These are phyloP conservation scores for Dothideomycetidae sp. DNA, from an alignment of 2,329 filamentous ascomycete species.

Conservation along the genomic window DNA sequence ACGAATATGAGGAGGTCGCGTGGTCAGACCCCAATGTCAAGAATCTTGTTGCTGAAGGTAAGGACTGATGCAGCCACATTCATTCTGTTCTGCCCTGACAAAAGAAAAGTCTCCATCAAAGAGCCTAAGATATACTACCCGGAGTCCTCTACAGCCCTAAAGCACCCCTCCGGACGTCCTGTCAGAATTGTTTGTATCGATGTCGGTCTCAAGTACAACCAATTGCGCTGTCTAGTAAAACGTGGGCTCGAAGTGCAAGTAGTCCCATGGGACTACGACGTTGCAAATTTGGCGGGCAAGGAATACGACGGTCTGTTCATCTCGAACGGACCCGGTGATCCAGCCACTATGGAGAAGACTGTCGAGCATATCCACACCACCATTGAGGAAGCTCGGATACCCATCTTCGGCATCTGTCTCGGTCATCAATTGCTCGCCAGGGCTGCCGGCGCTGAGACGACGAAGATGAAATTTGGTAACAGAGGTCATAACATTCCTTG, in stretches of 20 bases:
- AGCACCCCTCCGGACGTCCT: conserved; percentile 75
- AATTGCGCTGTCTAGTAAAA: conserved; percentile 80
- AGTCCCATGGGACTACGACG: conserved; percentile 92
- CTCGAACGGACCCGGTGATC: conserved; percentile 94
- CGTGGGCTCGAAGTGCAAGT: conserved; percentile 89
- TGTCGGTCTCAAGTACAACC: conserved; percentile 97
- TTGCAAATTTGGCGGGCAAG: conserved; percentile 58
- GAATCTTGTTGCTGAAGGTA: conserved; percentile 90
- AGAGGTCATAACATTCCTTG: conserved; percentile 97
- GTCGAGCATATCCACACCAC: conserved; percentile 65
- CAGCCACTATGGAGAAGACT: conserved; percentile 66
- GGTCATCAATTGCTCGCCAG: conserved; percentile 87
- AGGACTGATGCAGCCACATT: conserved; percentile 25
- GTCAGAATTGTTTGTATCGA: conserved; percentile 86
- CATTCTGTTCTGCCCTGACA: conserved; percentile 13
- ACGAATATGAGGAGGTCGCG: conserved; percentile 59
- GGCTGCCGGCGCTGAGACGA: conserved; percentile 69
- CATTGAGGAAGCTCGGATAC: conserved; percentile 64
- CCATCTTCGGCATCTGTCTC: conserved; percentile 91
- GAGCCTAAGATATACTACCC: conserved; percentile 76
- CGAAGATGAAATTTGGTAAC: conserved; percentile 99
- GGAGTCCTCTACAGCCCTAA: conserved; percentile 53
- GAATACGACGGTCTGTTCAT: conserved; percentile 95
- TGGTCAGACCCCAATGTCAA: conserved; percentile 87
- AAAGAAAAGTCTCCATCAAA: conserved; percentile 68